phyloP scores from a whole-genome alignment of 257 asterid genomes.

The Ligustrum vulgare region DNA sequence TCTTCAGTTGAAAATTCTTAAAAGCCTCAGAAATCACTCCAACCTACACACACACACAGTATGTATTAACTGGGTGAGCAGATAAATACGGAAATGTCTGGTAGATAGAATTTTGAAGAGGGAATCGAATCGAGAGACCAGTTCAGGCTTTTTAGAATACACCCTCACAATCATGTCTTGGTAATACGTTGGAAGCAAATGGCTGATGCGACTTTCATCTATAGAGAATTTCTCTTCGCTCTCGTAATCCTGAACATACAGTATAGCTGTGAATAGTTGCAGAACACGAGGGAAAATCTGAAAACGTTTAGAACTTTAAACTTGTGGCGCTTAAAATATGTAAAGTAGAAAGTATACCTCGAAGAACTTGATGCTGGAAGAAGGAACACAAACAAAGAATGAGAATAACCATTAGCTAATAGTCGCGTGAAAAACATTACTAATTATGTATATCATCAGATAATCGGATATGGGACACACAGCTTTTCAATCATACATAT shows the following conservation, averaged over 20 bases:
- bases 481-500: too few species aligned
- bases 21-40: slow-evolving; percentile 77
- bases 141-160: slow-evolving; percentile 83
- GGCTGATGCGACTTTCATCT: slow-evolving; percentile 74
- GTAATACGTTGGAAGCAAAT: slow-evolving; percentile 78
- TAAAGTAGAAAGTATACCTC: slow-evolving; percentile 46
- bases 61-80: too few species aligned
- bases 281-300: not conserved
- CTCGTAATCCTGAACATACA: slow-evolving; percentile 60
- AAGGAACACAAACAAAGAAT: slow-evolving; percentile 31
- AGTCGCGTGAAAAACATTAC: not conserved
- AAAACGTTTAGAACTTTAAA: not conserved
- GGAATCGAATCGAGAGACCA: slow-evolving; percentile 48
- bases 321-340: not conserved
- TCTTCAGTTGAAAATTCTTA: slow-evolving; percentile 81
- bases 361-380: slow-evolving; percentile 84
- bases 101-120: slow-evolving; percentile 1
- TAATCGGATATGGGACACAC: not conserved
- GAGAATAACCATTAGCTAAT: slow-evolving; percentile 6
- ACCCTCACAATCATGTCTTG: slow-evolving; percentile 96
- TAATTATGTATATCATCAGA: too few species aligned
- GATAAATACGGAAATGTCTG: too few species aligned
- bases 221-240: slow-evolving; percentile 71
- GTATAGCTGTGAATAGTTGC: slow-evolving; percentile 14
- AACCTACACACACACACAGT: slow-evolving; percentile 35